Evolutionary conservation across 202 grass and related monocot genomes (phyloP), one percentile per base, ranked within the genome.

Genomic region (Brachypodium distachyon): DNA sequence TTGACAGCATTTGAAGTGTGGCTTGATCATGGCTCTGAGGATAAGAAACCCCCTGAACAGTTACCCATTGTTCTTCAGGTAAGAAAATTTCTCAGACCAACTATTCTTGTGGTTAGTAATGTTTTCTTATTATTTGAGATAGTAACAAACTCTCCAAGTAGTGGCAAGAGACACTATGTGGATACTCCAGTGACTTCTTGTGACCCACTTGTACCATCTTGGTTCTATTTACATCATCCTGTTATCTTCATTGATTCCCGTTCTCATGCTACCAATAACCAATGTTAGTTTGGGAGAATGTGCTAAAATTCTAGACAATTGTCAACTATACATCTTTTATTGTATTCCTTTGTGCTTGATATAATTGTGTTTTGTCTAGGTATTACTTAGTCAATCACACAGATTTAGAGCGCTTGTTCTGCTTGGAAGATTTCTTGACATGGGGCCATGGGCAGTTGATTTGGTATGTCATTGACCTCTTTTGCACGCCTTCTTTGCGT

Each of bases 401-500:
- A 91, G 96, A 81, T 95, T 98, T 79, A 88, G 87, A 73, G 96
- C 96, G 1, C 84, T 98, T 82, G 91, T 98, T 69, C 89, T 98
- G 56, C 92, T 98, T 14, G 96, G 96, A 89, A 98, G 91, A 87
- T 98, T 98, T 78, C 89, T 98, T 83, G 96, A 98, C 79, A 98
- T 95, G 96, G 96, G 96, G 67, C 87, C 96, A 69, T 98, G 96
- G 96, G 96, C 96, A 33, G 96, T 99, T 70, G 92, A 99, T 93
- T 79, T 92, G 96, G 96, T 96, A 81, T 77, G 84, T 43, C 70
- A 21, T 14, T 75, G 60, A 63, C 44, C 41, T 50, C 23, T 78
- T 73, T 57, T 71, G 14, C 57, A 10, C 38, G 22, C 46, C 12
- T 62, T 52, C 3, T 59, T 40, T 70, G 64, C 28, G 33, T 41